phyloP scores from a whole-genome alignment of 23 red algal species.

The Gracilaria domingensis region DNA sequence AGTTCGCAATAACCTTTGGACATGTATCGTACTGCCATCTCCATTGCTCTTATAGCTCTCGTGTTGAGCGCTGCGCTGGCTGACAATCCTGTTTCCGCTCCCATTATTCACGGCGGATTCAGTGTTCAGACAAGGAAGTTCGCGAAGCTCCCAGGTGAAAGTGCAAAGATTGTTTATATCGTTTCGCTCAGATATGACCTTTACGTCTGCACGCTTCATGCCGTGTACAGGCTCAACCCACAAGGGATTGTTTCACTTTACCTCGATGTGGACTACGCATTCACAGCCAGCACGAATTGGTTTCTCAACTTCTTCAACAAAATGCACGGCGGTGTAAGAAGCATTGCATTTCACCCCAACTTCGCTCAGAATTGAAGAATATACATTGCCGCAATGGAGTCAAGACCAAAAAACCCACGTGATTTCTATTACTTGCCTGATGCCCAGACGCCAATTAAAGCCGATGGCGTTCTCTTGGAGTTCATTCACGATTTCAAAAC shows the following conservation, averaged over 20 bases:
- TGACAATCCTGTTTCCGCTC: no score
- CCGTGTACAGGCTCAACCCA: slow-evolving; percentile 11
- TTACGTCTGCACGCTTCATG: slow-evolving; percentile 24
- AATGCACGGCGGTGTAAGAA: no score
- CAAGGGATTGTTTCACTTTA: slow-evolving; percentile 39
- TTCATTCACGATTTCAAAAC: slow-evolving; percentile 5
- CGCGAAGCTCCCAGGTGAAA: slow-evolving; percentile 19
- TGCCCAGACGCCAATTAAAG: slow-evolving; percentile 48
- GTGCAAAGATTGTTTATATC: slow-evolving; percentile 44
- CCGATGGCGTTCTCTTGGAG: slow-evolving; percentile 50
- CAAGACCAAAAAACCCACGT: neutral
- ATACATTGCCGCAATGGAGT: slow-evolving; percentile 44
- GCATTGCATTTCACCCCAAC: slow-evolving; percentile 55
- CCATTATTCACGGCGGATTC: no score
- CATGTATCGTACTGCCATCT: neutral
- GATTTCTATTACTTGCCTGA: no score
- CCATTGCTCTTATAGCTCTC: neutral
- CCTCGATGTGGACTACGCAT: slow-evolving; percentile 12
- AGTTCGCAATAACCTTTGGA: neutral
- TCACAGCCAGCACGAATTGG: neutral
- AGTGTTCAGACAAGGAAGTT: no score
- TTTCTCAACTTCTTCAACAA: slow-evolving; percentile 16
- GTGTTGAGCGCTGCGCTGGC: neutral
- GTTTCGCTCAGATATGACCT: slow-evolving; percentile 31
- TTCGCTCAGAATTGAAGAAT: slow-evolving; percentile 19